Evolutionary conservation across 176 grass and related monocot species (phyloP).

Genomic region (Oryza meyeriana): DNA sequence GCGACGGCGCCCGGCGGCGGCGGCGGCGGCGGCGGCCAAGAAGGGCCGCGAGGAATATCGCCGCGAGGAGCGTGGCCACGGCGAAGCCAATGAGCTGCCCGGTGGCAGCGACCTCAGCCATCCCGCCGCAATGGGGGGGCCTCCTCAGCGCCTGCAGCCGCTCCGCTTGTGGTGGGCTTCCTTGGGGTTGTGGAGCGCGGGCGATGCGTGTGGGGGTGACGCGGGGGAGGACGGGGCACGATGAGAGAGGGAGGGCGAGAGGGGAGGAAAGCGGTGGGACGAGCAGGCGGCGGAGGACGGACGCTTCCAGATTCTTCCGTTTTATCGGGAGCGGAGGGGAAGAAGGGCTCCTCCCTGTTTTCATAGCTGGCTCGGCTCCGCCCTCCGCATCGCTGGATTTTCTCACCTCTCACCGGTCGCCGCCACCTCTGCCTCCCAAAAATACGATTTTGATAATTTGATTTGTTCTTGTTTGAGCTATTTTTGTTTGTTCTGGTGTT

Average conservation of each 20-base stretch:
- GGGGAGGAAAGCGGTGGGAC: neutral
- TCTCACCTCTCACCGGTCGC: neutral
- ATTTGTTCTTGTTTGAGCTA: neutral
- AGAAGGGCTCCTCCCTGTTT: neutral
- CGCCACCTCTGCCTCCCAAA: neutral
- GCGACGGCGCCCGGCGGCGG: neutral
- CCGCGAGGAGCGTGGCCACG: slow-evolving; percentile 49
- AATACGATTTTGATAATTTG: neutral
- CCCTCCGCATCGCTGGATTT: slow-evolving; percentile 33
- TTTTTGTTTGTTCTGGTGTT: neutral
- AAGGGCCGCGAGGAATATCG: slow-evolving; percentile 32
- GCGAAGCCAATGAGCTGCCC: slow-evolving; percentile 31
- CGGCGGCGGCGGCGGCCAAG: slow-evolving; percentile 11
- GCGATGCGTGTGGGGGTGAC: neutral
- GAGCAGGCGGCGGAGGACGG: neutral
- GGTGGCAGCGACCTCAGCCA: slow-evolving; percentile 18
- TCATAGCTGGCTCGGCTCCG: slow-evolving; percentile 2
- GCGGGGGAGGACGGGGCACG: neutral
- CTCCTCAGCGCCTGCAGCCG: neutral
- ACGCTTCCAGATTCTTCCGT: slow-evolving; percentile 35
- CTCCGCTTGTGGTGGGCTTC: neutral
- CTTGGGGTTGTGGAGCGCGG: neutral
- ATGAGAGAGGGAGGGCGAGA: neutral
- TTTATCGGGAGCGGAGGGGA: slow-evolving; percentile 19
- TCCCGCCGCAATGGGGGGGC: slow-evolving; percentile 39